phyloP scores from a whole-genome alignment of 2,329 filamentous ascomycete species.

The Sclerotinia nivalis region DNA sequence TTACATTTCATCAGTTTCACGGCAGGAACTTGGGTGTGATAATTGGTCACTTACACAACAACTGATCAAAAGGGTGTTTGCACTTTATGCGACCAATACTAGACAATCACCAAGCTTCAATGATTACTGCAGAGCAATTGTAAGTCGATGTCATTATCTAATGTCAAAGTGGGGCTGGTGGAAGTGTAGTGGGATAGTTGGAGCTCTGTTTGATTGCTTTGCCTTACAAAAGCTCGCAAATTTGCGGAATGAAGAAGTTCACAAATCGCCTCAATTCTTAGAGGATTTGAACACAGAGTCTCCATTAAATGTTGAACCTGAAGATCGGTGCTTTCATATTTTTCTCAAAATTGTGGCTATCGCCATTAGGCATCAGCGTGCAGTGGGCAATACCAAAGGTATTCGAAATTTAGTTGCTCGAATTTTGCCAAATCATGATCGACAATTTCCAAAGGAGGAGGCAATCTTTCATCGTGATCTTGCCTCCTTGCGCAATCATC shows the following conservation, averaged over 20 bases:
- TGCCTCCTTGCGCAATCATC: constrained; percentile 65
- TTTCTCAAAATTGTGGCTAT: constrained; percentile 65
- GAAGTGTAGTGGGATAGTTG: constrained; percentile 55
- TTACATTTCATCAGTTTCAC: constrained; percentile 46
- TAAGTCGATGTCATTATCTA: constrained; percentile 63
- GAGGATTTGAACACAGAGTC: constrained; percentile 52
- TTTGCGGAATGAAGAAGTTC: constrained; percentile 64
- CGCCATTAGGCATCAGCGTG: constrained; percentile 54
- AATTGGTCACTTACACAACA: constrained; percentile 63
- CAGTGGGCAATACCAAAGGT: constrained; percentile 54
- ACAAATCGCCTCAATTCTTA: constrained; percentile 61
- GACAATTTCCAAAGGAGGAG: constrained; percentile 64
- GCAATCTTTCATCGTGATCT: constrained; percentile 60
- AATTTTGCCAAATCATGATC: constrained; percentile 64
- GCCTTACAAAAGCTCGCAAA: constrained; percentile 62
- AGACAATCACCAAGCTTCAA: constrained; percentile 64
- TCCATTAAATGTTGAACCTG: constrained; percentile 51
- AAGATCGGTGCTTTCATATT: constrained; percentile 66
- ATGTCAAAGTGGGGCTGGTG: constrained; percentile 67
- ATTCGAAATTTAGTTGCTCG: constrained; percentile 62
- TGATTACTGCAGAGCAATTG: constrained; percentile 60
- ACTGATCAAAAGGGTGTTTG: constrained; percentile 57
- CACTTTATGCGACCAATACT: constrained; percentile 56
- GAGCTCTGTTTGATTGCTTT: constrained; percentile 68
- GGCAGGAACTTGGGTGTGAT: constrained; percentile 48